Evolutionary conservation across 1,284 basidiomycete species (phyloP), one percentile per base, ranked within the genome.

Genomic region (Cutaneotrichosporon cyanovorans): DNA sequence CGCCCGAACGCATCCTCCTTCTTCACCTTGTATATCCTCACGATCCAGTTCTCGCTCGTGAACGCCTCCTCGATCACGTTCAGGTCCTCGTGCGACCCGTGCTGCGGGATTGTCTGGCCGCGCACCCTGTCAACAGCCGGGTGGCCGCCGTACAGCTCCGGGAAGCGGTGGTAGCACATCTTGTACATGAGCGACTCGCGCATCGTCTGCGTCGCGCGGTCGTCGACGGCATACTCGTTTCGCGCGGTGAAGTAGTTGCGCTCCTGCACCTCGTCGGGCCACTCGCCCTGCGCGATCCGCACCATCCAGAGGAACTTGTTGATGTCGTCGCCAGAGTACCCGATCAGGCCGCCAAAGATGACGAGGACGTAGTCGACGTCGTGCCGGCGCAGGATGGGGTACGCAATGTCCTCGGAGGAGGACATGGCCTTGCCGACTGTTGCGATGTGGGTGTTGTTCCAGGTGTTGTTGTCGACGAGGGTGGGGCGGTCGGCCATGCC

Each of bases 251-350:
- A 99, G 77, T 88, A 99, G 66, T 87, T 85, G 25, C 82, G 78
- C 73, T 99, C 95, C 64, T 87, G 84, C 51, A 98, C 88, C 73
- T 98, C 95, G 42, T 97, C 89, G 1, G 95, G 95, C 95, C 95
- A 99, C 40, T 96, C 87, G 48, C 95, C 93, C 66, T 96, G 90
- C 2, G 95, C 86, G 63, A 97, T 97, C 49, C 95, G 82, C 53
- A 97, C 86, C 90, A 93, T 93, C 89, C 89, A 95, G 48, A 99
- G 74, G 79, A 95, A 99, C 75, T 98, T 99, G 82, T 99, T 99
- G 75, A 99, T 89, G 69, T 99, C 95, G 72, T 99, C 95, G 14
- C 95, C 95, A 19, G 88, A 92, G 74, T 96, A 99, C 15, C 93
- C 95, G 46, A 98, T 77, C 37, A 99, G 77, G 30, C 91, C 93